These are phyloP conservation scores for Candida patagonica DNA, from an alignment of 805 yeast species.

Conservation along the genomic window DNA sequence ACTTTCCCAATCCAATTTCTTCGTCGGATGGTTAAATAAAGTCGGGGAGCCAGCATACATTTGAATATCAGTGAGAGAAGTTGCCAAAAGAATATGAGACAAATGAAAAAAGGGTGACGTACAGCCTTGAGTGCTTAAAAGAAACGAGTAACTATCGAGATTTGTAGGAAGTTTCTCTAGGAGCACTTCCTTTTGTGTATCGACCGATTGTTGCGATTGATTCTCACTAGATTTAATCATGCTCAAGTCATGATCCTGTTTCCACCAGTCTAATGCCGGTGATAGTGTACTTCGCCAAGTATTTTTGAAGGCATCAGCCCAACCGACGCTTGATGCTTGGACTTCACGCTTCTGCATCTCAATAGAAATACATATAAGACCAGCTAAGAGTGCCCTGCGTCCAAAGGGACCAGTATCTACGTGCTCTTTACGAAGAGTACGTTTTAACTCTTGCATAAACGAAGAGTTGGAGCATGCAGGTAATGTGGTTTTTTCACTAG, in stretches of 20 bases:
- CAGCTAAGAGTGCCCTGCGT: conserved; percentile 56
- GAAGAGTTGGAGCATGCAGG: conserved; percentile 22
- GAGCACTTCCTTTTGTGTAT: not conserved
- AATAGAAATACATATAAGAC: conserved; percentile 54
- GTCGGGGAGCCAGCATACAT: conserved; percentile 77
- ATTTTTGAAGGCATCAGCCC: conserved; percentile 31
- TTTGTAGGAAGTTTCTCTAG: conserved; percentile 6
- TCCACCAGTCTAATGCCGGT: conserved; percentile 65
- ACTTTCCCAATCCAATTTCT: conserved; percentile 39
- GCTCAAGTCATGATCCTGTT: conserved; percentile 24
- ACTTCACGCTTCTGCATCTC: conserved; percentile 67
- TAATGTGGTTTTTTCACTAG: conserved; percentile 17
- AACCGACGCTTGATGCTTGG: conserved; percentile 43
- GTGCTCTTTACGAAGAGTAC: conserved; percentile 44
- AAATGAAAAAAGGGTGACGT: conserved; percentile 62
- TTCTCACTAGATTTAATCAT: conserved; percentile 2
- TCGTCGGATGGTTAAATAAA: conserved; percentile 61
- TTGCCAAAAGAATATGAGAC: conserved; percentile 61
- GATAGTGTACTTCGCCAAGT: conserved; percentile 67
- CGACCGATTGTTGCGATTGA: conserved; percentile 1
- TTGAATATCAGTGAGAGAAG: conserved; percentile 70
- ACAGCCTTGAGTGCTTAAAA: conserved; percentile 32
- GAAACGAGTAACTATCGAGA: conserved; percentile 3
- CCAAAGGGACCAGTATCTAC: conserved; percentile 49
- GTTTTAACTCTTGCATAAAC: conserved; percentile 51